A percentile compares a stretch with the other conserved stretches of the same genome.
Evolutionary conservation across 2,329 filamentous ascomycete genomes (phyloP).

Genomic region (Zymoseptoria tritici): DNA sequence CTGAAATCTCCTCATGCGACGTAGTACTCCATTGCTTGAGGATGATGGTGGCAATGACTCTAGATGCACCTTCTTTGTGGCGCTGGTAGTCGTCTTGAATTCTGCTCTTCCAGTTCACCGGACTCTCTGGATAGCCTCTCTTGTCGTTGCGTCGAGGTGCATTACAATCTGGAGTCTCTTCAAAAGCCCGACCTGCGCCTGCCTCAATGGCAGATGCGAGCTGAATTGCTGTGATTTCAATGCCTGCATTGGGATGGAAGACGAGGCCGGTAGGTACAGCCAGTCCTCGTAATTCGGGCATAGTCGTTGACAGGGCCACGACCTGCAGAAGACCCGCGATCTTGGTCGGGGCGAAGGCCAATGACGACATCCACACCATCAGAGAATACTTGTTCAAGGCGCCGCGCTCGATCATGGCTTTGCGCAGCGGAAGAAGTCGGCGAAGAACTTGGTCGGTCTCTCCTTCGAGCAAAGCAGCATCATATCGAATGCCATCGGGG

Average conservation of each 20-base stretch:
- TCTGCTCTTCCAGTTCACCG: background rate
- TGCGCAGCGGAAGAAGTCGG: background rate
- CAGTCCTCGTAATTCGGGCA: background rate
- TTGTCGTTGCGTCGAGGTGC: background rate
- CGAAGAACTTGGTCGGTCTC: background rate
- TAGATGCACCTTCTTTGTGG: background rate
- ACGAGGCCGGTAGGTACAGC: background rate
- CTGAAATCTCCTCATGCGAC: background rate
- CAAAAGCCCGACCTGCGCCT: background rate
- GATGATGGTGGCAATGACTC: background rate
- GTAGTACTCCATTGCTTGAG: slow-evolving; percentile 1
- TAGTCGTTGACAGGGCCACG: background rate
- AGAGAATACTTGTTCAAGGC: slow-evolving; percentile 7
- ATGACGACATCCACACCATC: slow-evolving; percentile 24
- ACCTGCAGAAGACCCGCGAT: slow-evolving; percentile 28
- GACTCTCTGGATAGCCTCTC: background rate
- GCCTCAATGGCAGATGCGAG: background rate
- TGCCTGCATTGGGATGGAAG: background rate
- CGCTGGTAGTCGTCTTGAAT: slow-evolving; percentile 3
- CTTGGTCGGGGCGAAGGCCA: slow-evolving; percentile 34
- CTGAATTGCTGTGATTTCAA: background rate
- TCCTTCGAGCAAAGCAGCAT: background rate
- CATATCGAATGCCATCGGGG: background rate
- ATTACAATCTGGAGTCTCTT: background rate
- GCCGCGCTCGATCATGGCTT: background rate